Evolutionary conservation across 2,329 filamentous ascomycete species (phyloP).

Genomic region (Ceratocystis smalleyi): DNA sequence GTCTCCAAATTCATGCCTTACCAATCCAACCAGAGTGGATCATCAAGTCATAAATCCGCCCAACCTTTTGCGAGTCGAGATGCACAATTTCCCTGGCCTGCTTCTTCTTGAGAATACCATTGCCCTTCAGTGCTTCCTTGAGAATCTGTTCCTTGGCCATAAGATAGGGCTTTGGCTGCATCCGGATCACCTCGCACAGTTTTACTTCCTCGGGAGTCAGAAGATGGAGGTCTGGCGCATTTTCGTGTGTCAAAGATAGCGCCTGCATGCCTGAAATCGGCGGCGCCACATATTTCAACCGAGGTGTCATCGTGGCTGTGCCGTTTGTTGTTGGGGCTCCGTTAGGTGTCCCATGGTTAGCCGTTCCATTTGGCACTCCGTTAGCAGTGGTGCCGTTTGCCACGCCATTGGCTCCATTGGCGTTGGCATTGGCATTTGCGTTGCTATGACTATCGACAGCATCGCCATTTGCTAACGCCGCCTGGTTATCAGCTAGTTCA

Average conservation of each 20-base stretch:
- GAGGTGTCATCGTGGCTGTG: slow-evolving; percentile 25
- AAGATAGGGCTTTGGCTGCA: slow-evolving; percentile 88
- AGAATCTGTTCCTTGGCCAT: slow-evolving; percentile 89
- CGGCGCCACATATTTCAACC: slow-evolving; percentile 38
- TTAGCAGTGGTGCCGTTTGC: slow-evolving; percentile 36
- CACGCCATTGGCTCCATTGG: slow-evolving; percentile 38
- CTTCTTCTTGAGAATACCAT: slow-evolving; percentile 85
- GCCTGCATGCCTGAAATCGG: slow-evolving; percentile 46
- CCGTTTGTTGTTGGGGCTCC: slow-evolving; percentile 23
- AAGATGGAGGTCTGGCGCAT: slow-evolving; percentile 68
- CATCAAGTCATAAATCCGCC: slow-evolving; percentile 85
- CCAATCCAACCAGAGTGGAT: slow-evolving; percentile 84
- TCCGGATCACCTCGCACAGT: slow-evolving; percentile 65
- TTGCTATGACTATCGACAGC: not conserved
- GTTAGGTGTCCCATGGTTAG: slow-evolving; percentile 11
- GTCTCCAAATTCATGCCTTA: slow-evolving; percentile 42
- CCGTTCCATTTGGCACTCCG: slow-evolving; percentile 35
- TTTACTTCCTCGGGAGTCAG: slow-evolving; percentile 72
- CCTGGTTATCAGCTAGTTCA: slow-evolving; percentile 21
- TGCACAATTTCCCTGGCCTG: slow-evolving; percentile 72
- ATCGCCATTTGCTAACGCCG: slow-evolving; percentile 31
- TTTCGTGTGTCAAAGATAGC: slow-evolving; percentile 57
- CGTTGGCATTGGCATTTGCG: slow-evolving; percentile 24
- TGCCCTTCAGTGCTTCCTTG: slow-evolving; percentile 76
- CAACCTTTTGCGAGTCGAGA: slow-evolving; percentile 72